Base-by-base conservation (phyloP, 1,139 yeast species). In the Pichia sp. region DNA sequence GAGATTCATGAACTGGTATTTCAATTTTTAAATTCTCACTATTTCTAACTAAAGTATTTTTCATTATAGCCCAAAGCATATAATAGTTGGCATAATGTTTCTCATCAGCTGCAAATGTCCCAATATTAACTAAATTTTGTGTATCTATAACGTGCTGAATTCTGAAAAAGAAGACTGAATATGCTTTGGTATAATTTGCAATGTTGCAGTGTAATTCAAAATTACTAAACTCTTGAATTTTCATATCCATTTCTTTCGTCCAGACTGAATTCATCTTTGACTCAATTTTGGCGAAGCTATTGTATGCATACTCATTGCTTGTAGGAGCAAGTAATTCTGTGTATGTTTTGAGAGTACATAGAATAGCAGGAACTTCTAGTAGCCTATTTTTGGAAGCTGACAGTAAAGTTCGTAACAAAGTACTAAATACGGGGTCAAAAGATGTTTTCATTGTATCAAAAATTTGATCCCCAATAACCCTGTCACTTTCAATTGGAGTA, bases 221-320 rank as follows among this genome's bases (percentile, higher is more conserved):
- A 62, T 67, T 44, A 42, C 74, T 74, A 31, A 84, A 67, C 19
- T 64, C 51, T 19, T 73, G 73, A 18, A 75, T 60, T 55, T 82
- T 88, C 14, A 62, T 63, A 23, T 70, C 72, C 24, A 83, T 62
- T 48, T 74, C 77, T 47, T 71, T 74, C 28, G 63, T 62, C 95
- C 95, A 85, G 19, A 67, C 64, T 32, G 61, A 62, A 37, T 63
- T 65, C 38, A 77, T 66, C 52, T 74, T 74, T 30, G 79, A 79
- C 20, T 67, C 64, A 4, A 79, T 52, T 49, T 74, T 74, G 34
- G 66, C 68, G 49, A 82, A 64, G 45, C 72, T 67, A 36, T 72
- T 69, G 46, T 73, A 67, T 28, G 82, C 61, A 52, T 73, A 85
- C 48, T 84, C 95, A 56, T 82, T 89, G 57, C 79, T 75, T 2